Conservation (phyloP, 2,329 filamentous ascomycete genomes). For the Hypoxylon sp. region DNA sequence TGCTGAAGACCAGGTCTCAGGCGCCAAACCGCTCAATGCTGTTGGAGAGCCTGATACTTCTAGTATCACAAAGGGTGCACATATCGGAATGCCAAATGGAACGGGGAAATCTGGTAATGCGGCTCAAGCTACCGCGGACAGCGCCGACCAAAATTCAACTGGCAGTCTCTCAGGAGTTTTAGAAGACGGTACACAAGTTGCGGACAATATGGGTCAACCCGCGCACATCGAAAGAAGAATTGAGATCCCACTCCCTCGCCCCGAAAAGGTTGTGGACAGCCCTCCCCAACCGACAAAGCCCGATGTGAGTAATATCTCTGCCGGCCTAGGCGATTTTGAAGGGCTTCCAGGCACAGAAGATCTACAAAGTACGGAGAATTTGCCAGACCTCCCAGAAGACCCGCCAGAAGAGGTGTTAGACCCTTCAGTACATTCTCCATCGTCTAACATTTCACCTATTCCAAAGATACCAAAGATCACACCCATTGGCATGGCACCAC, state of each 20-base stretch:
- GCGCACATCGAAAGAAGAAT: constrained; percentile 52
- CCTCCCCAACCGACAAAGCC: constrained; percentile 32
- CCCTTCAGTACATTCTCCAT: constrained; percentile 53
- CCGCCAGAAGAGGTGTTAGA: constrained; percentile 56
- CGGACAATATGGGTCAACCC: constrained; percentile 54
- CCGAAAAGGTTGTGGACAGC: constrained; percentile 40
- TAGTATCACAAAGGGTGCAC: constrained; percentile 42
- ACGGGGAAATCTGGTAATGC: neutral
- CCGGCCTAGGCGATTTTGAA: constrained; percentile 46
- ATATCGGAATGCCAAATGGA: constrained; percentile 28
- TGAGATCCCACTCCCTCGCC: constrained; percentile 53
- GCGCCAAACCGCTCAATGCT: neutral
- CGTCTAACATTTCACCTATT: constrained; percentile 60
- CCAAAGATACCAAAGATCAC: constrained; percentile 61
- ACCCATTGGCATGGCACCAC: constrained; percentile 56
- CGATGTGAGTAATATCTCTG: constrained; percentile 31
- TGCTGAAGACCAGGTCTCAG: constrained; percentile 12
- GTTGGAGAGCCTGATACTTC: neutral
- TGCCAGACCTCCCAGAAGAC: constrained; percentile 49
- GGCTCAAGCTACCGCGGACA: neutral
- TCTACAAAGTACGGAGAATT: constrained; percentile 46
- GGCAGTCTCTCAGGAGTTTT: neutral
- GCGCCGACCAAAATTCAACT: constrained; percentile 1
- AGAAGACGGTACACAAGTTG: constrained; percentile 29
- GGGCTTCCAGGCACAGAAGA: constrained; percentile 47